phyloP scores from a whole-genome alignment of 345 rosid genomes.

The Gossypioides kirkii region DNA sequence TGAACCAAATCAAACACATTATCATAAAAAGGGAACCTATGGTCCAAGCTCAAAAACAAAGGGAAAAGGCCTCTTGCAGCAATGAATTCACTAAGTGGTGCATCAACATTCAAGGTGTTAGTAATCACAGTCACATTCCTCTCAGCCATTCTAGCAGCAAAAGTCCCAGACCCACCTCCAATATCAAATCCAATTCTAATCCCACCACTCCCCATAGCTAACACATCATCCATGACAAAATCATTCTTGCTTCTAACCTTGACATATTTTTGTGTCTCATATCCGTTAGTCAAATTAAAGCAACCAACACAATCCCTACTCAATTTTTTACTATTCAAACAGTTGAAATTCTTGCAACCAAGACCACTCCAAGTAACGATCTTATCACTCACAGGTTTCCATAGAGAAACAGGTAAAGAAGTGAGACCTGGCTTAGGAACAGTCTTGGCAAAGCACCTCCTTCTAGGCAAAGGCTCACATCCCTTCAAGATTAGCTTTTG shows the following conservation, averaged over 20 bases:
- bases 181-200: conserved; percentile 80
- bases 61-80: conserved; percentile 91
- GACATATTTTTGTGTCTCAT: conserved; percentile 63
- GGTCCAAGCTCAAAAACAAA: conserved; percentile 77
- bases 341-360: conserved; percentile 75
- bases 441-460: conserved; percentile 75
- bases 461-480: conserved; percentile 87
- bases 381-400: conserved; percentile 81
- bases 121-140: conserved; percentile 78
- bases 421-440: conserved; percentile 59
- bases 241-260: conserved; percentile 74
- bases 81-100: conserved; percentile 74
- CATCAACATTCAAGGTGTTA: conserved; percentile 62
- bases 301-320: conserved; percentile 75
- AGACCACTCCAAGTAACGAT: conserved; percentile 82
- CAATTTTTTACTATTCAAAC: conserved; percentile 69
- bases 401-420: conserved; percentile 54
- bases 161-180: conserved; percentile 85
- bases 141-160: conserved; percentile 95
- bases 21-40: conserved; percentile 85
- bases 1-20: conserved; percentile 79
- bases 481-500: conserved; percentile 62
- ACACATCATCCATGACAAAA: conserved; percentile 71
- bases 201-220: conserved; percentile 63
- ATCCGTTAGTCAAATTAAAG: conserved; percentile 50